These are phyloP conservation scores for Phoma sp. DNA, from an alignment of 2,329 filamentous ascomycete species.

Conservation along the genomic window DNA sequence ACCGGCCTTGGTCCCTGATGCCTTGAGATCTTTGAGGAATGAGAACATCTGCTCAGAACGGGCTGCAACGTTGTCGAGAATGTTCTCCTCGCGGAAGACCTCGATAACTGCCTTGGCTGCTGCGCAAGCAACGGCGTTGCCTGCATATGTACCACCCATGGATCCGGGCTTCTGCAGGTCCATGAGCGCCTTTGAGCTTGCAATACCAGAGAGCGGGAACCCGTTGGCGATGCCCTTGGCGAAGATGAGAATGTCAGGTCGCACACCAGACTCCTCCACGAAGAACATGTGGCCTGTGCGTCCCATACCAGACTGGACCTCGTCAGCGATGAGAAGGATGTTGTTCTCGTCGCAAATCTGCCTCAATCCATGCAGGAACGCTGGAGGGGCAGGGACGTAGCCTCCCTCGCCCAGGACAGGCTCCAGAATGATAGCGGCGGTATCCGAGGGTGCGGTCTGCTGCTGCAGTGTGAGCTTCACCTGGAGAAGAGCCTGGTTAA, in stretches of 20 bases:
- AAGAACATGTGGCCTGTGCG: slow-evolving; percentile 54
- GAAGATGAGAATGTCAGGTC: slow-evolving; percentile 53
- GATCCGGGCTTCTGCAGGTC: slow-evolving; percentile 37
- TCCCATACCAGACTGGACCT: slow-evolving; percentile 54
- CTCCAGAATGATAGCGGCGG: slow-evolving; percentile 38
- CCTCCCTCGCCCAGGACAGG: slow-evolving; percentile 38
- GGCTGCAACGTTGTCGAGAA: slow-evolving; percentile 35
- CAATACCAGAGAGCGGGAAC: slow-evolving; percentile 38
- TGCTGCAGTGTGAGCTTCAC: slow-evolving; percentile 35
- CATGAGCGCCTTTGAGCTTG: slow-evolving; percentile 35
- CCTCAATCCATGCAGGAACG: slow-evolving; percentile 44
- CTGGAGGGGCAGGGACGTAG: slow-evolving; percentile 37
- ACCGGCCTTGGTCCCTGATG: slow-evolving; percentile 32
- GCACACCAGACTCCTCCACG: slow-evolving; percentile 51
- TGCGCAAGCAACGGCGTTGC: slow-evolving; percentile 38
- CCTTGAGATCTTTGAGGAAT: slow-evolving; percentile 32
- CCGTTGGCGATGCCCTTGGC: slow-evolving; percentile 43
- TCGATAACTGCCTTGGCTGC: slow-evolving; percentile 35
- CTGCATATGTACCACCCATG: slow-evolving; percentile 40
- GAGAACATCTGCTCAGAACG: slow-evolving; percentile 36
- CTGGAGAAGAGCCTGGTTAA: slow-evolving; percentile 32
- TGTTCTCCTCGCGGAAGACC: slow-evolving; percentile 35
- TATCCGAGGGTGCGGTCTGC: slow-evolving; percentile 36
- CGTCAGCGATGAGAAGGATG: slow-evolving; percentile 52
- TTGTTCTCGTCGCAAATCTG: slow-evolving; percentile 53